Percentiles rank a stretch among this genome's conserved stretches.
phyloP scores from a whole-genome alignment of 2,329 filamentous ascomycete species.

The Arthrobotrys pseudoclavata region DNA sequence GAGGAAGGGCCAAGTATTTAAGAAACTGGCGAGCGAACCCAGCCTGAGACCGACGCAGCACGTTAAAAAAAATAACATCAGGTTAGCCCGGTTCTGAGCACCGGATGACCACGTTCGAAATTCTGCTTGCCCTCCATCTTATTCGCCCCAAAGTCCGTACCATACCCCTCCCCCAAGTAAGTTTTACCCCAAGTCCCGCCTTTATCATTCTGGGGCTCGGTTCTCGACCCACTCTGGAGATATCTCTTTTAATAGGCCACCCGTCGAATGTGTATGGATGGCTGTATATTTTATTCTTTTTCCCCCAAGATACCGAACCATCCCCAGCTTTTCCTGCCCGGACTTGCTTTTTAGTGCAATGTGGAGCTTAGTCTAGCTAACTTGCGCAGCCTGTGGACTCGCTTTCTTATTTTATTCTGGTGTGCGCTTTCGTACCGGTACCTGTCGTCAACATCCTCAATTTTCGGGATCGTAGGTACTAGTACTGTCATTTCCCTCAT shows the following conservation, averaged over 20 bases:
- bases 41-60: slow-evolving; percentile 44
- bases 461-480: slow-evolving; percentile 31
- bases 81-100: slow-evolving; percentile 59
- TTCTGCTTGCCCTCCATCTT: slow-evolving; percentile 18
- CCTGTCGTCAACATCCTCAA: slow-evolving; percentile 12
- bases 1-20: slow-evolving; percentile 61
- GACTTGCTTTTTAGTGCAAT: slow-evolving; percentile 48
- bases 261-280: neutral
- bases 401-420: slow-evolving; percentile 36
- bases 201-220: slow-evolving; percentile 60
- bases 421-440: slow-evolving; percentile 30
- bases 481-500: slow-evolving; percentile 46
- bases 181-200: slow-evolving; percentile 59
- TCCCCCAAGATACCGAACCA: slow-evolving; percentile 33
- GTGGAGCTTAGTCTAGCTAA: slow-evolving; percentile 34
- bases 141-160: slow-evolving; percentile 13
- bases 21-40: slow-evolving; percentile 55
- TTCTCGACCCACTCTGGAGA: slow-evolving; percentile 60
- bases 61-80: slow-evolving; percentile 54
- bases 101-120: slow-evolving; percentile 49
- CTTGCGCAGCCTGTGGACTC: neutral
- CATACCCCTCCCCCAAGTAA: slow-evolving; percentile 31
- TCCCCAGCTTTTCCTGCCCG: slow-evolving; percentile 35
- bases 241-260: slow-evolving; percentile 40
- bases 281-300: neutral